Evolutionary conservation across 176 grass and related monocot genomes (phyloP).

Genomic region (Cenchrus fungigraminus): DNA sequence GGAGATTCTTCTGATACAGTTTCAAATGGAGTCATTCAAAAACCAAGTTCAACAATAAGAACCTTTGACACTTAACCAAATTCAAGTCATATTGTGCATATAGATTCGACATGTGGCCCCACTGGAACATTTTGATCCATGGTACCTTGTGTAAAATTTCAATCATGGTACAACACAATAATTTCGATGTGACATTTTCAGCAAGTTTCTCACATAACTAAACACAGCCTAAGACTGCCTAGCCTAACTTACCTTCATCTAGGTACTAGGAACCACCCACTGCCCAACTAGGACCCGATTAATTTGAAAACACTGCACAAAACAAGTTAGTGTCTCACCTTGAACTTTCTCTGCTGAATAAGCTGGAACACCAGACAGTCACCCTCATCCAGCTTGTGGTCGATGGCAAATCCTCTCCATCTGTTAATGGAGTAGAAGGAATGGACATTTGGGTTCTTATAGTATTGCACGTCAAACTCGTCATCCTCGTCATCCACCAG

Average conservation of each 20-base stretch:
- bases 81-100: neutral
- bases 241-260: neutral
- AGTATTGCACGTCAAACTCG: neutral
- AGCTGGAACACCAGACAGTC: constrained; percentile 3
- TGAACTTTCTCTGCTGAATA: neutral
- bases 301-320: neutral
- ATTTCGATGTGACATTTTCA: too few species aligned
- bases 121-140: too few species aligned
- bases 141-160: neutral
- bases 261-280: neutral
- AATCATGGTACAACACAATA: neutral
- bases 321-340: neutral
- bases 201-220: too few species aligned
- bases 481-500: neutral
- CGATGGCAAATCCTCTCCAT: neutral
- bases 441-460: too few species aligned
- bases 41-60: neutral
- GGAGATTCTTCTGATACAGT: neutral
- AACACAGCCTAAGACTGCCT: neutral
- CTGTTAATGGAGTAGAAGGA: neutral
- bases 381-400: neutral
- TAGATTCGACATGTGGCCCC: neutral
- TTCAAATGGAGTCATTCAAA: neutral
- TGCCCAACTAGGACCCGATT: neutral
- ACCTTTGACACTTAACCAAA: neutral